These are phyloP conservation scores for Acorus gramineus DNA, from an alignment of 106 monocot genomes.

Conservation along the genomic window DNA sequence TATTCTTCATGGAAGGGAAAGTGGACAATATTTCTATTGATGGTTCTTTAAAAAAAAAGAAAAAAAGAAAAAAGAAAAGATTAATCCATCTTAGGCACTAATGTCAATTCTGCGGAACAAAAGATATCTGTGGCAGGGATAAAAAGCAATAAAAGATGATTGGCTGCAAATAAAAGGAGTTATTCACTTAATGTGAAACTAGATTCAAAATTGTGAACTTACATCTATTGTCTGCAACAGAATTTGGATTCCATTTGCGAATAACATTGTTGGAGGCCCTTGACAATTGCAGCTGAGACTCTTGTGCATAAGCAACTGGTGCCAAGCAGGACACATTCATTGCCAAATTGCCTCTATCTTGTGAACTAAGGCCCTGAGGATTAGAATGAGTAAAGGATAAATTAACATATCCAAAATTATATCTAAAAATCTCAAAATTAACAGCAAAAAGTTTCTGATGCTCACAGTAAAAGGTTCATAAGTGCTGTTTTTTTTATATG, in stretches of 20 bases:
- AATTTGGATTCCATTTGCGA: slow-evolving; percentile 40
- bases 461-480: not conserved
- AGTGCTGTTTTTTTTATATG: too few relatives aligned
- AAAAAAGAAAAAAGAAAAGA: too few relatives aligned
- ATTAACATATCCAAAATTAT: not conserved
- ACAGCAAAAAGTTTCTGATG: not conserved
- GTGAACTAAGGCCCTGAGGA: slow-evolving; percentile 56
- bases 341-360: slow-evolving; percentile 61
- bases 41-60: too few relatives aligned
- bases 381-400: slow-evolving; percentile 3
- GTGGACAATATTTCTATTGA: too few relatives aligned
- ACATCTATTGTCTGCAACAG: slow-evolving; percentile 57
- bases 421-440: not conserved
- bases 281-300: slow-evolving; percentile 65
- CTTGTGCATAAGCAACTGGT: slow-evolving; percentile 32
- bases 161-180: not conserved
- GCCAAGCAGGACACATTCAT: slow-evolving; percentile 42
- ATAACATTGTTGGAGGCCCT: slow-evolving; percentile 44
- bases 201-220: slow-evolving; percentile 9
- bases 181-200: not conserved
- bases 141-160: too few relatives aligned
- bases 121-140: too few relatives aligned
- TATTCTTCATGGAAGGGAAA: not conserved
- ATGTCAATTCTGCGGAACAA: too few relatives aligned
- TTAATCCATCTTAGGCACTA: too few relatives aligned